These are phyloP conservation scores for Penicillium sp. DNA, from an alignment of 2,329 filamentous ascomycete species.

Conservation along the genomic window DNA sequence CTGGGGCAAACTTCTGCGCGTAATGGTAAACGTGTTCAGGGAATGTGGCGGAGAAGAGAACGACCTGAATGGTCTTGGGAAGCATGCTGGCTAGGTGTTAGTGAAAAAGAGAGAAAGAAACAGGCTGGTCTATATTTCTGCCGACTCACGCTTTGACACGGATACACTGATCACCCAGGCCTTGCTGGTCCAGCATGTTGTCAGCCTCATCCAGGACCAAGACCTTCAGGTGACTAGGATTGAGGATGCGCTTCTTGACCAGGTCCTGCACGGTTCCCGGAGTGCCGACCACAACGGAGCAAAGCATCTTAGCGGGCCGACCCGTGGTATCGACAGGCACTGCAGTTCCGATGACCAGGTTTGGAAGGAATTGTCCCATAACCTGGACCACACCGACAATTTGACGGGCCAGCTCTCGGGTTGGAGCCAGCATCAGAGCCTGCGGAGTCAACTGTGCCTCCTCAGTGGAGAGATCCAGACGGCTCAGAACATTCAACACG, in stretches of 20 bases:
- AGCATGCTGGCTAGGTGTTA: slow-evolving; percentile 68
- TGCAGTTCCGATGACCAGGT: slow-evolving; percentile 70
- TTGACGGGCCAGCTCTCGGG: slow-evolving; percentile 88
- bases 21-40: slow-evolving; percentile 80
- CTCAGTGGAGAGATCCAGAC: slow-evolving; percentile 66
- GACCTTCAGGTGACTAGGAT: slow-evolving; percentile 65
- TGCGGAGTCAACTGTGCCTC: slow-evolving; percentile 59
- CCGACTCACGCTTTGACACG: slow-evolving; percentile 74
- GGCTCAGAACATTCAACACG: slow-evolving; percentile 81
- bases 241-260: slow-evolving; percentile 68
- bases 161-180: slow-evolving; percentile 88
- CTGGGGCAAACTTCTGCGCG: slow-evolving; percentile 75
- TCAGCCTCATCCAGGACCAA: slow-evolving; percentile 95
- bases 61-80: slow-evolving; percentile 69
- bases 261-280: slow-evolving; percentile 89
- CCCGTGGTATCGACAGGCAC: slow-evolving; percentile 69
- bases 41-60: slow-evolving; percentile 93
- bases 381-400: slow-evolving; percentile 77
- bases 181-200: slow-evolving; percentile 96
- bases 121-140: neutral
- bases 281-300: slow-evolving; percentile 83
- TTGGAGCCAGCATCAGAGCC: slow-evolving; percentile 77
- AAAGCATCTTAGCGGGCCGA: slow-evolving; percentile 62
- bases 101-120: slow-evolving; percentile 27
- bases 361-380: slow-evolving; percentile 77